Conservation (phyloP, 1,139 yeast species). For the Blastobotrys indianensis region DNA sequence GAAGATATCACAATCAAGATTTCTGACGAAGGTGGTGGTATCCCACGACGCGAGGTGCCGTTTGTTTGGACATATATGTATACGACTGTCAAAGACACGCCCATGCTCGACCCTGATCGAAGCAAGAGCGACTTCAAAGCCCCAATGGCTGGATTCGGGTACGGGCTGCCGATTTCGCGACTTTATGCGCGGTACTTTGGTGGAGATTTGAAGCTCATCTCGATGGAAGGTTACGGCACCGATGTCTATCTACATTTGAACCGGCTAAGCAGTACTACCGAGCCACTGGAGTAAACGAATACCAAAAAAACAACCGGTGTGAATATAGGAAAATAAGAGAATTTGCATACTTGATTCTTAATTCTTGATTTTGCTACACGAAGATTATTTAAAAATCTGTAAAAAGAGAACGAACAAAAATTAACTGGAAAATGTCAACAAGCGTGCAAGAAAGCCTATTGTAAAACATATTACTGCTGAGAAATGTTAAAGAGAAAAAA, state of each 20-base stretch:
- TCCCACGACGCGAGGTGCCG: conserved; percentile 78
- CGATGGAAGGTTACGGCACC: conserved; percentile 94
- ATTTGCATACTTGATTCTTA: background rate
- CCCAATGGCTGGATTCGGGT: conserved; percentile 94
- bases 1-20: conserved; percentile 92
- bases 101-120: conserved; percentile 56
- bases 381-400: conserved; percentile 2
- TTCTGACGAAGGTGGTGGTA: conserved; percentile 93
- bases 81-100: conserved; percentile 77
- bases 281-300: conserved; percentile 38
- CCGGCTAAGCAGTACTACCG: conserved; percentile 44
- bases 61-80: conserved; percentile 88
- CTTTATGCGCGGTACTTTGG: conserved; percentile 87
- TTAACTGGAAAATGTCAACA: no score
- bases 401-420: no score
- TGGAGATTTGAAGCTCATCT: conserved; percentile 78
- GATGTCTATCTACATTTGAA: conserved; percentile 85
- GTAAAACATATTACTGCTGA: no score
- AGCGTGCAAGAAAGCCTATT: no score
- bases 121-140: conserved; percentile 58
- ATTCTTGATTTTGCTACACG: background rate
- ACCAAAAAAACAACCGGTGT: background rate
- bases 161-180: conserved; percentile 82
- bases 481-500: no score
- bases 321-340: background rate